Conservation (phyloP, 371 early-diverging fungal species). For the Mucor indicus region DNA sequence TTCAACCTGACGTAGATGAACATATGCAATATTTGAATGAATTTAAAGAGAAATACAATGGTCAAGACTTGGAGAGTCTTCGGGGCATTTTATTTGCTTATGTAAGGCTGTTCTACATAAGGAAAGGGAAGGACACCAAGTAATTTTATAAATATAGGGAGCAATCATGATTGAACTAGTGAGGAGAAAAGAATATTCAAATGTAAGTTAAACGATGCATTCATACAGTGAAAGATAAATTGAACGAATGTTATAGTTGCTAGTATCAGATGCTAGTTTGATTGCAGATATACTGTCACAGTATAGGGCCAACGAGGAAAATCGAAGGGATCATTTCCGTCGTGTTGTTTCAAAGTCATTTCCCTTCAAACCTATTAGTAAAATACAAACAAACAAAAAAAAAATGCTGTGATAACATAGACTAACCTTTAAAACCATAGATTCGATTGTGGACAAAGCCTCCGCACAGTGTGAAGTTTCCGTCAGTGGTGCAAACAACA, state of each 20-base stretch:
- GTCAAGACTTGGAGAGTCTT: conserved; percentile 21
- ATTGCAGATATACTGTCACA: conserved; percentile 64
- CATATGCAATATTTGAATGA: conserved; percentile 21
- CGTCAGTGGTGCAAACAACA: conserved; percentile 32
- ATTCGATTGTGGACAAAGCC: conserved; percentile 43
- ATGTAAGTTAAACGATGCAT: conserved; percentile 27
- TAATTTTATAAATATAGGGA: conserved; percentile 34
- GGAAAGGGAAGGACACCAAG: too few relatives aligned
- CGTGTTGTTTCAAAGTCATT: conserved; percentile 54
- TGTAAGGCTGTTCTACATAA: too few relatives aligned
- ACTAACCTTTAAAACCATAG: too few relatives aligned
- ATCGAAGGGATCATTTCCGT: conserved; percentile 61
- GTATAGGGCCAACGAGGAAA: conserved; percentile 59
- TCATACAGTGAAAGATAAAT: not conserved
- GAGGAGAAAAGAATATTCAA: conserved; percentile 65
- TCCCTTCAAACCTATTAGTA: conserved; percentile 63
- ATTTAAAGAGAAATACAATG: conserved; percentile 21
- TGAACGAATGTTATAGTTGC: conserved; percentile 20
- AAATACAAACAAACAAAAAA: too few relatives aligned
- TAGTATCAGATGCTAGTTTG: conserved; percentile 54
- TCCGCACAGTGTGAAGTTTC: conserved; percentile 68
- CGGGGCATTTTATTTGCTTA: conserved; percentile 35
- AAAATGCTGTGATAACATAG: too few relatives aligned
- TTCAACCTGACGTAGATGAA: conserved; percentile 29
- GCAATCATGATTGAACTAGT: conserved; percentile 69